phyloP scores from a whole-genome alignment of 148 eudicot genomes.

The Chenopodium suecicum region DNA sequence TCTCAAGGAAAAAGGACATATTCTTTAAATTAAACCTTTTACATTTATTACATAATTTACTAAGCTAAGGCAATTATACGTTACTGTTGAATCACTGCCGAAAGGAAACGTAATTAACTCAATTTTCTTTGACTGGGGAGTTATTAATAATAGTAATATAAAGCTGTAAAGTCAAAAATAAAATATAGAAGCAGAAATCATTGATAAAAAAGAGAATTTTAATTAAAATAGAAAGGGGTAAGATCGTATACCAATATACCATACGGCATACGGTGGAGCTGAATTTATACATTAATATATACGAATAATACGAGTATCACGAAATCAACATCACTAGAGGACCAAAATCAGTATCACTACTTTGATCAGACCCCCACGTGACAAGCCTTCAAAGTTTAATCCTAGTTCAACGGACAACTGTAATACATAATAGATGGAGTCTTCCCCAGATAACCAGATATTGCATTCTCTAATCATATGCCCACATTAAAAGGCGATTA shows the following conservation, averaged over 20 bases:
- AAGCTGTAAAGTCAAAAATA: no score
- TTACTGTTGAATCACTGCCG: neutral
- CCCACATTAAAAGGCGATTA: no score
- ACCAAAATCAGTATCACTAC: neutral
- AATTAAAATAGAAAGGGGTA: neutral
- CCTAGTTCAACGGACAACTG: neutral
- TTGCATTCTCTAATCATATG: neutral
- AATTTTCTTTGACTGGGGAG: neutral
- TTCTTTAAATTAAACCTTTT: no score
- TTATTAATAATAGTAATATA: neutral
- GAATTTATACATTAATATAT: no score
- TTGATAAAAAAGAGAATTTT: neutral
- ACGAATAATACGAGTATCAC: no score
- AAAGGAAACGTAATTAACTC: neutral
- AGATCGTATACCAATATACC: neutral
- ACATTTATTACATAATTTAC: no score
- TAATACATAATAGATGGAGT: neutral
- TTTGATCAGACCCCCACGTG: slow-evolving; percentile 1
- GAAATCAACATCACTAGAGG: neutral
- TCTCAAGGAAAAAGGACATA: no score
- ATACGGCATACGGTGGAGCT: neutral
- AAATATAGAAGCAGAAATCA: no score
- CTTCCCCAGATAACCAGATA: slow-evolving; percentile 3
- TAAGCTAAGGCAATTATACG: no score
- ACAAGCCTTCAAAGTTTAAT: neutral